Base-by-base conservation (phyloP, 2,329 filamentous ascomycete species). In the Pseudogymnoascus sp. region DNA sequence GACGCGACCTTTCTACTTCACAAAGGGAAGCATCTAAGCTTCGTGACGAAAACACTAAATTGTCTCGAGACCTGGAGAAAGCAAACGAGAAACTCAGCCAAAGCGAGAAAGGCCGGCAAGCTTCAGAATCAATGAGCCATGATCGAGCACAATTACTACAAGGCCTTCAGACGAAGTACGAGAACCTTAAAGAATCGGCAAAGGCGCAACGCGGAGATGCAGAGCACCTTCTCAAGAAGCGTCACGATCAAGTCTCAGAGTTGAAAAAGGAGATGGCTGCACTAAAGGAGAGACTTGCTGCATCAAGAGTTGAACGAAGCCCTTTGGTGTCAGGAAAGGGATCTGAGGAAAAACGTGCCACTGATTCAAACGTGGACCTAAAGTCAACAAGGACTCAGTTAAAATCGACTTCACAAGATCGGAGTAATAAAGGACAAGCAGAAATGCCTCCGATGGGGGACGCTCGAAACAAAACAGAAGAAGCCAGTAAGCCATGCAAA, bases 231-330 rank as follows among this genome's bases (percentile, higher is more conserved):
- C 66, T 86, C 48, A 77, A 81, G 61, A 80, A 79, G 65, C 83
- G 84, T 62, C 82, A 85, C 63, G 75, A 78, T 39, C 83, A 83
- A 71, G 84, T 86, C 63, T 74, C 78, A 7, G 77, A 81, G 44
- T 76, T 87, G 6, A 82, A 81, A 71, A 81, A 79, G 66, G 80
- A 83, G 65, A 71, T 84, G 39, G 77, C 76, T 63, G 72, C 72
- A 0, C 71, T 84, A 2, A 81, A 80, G 68, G 62, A 63, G 48
- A 55, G 35, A 33, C 29, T 55, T 10, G 48, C 48, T 13, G 29
- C 48, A 33, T 55, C 15, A 29, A 55, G 29, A 35, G n/a, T 55
- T 5, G 48, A 55, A 55, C 29, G 48, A 33, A 55, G 48, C 29
- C 48, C 48, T 13, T 15, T 55, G 48, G 29, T 55, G n/a, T 17